Conservation (phyloP, 331 rosid genomes). For the Erythrophleum ivorense region DNA sequence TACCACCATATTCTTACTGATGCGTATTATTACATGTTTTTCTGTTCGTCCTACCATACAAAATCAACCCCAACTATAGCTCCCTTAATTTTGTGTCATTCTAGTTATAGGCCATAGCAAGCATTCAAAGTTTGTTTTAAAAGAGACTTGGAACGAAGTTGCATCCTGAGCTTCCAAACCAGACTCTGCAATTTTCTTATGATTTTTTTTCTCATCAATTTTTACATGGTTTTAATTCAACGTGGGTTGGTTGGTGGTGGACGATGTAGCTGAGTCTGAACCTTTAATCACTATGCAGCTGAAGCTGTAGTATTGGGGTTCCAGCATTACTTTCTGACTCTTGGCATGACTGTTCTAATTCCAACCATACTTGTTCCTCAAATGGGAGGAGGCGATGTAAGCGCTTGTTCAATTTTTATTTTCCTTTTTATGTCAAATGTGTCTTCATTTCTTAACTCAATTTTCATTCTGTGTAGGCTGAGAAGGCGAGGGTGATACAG, state of each 20-base stretch:
- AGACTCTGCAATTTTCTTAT: no score
- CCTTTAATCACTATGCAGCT: slow-evolving; percentile 53
- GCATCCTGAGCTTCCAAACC: no score
- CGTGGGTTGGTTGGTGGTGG: no score
- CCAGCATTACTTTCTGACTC: slow-evolving; percentile 80
- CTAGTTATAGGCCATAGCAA: no score
- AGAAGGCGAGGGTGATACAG: slow-evolving; percentile 78
- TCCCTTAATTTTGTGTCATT: no score
- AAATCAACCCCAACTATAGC: no score
- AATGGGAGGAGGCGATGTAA: slow-evolving; percentile 88
- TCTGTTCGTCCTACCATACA: neutral
- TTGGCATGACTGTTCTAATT: slow-evolving; percentile 74
- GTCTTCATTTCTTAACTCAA: neutral
- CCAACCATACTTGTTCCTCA: slow-evolving; percentile 78
- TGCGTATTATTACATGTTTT: neutral
- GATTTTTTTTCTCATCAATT: no score
- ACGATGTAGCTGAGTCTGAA: neutral
- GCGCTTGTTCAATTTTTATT: slow-evolving; percentile 6
- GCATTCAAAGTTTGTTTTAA: no score
- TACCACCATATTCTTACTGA: neutral
- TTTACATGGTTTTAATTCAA: no score
- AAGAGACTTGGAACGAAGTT: no score
- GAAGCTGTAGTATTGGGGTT: slow-evolving; percentile 77
- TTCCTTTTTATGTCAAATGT: neutral
- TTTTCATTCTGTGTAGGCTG: slow-evolving; percentile 53